Evolutionary conservation across 2,329 filamentous ascomycete species (phyloP).

Genomic region (Keithomyces neogunnii): DNA sequence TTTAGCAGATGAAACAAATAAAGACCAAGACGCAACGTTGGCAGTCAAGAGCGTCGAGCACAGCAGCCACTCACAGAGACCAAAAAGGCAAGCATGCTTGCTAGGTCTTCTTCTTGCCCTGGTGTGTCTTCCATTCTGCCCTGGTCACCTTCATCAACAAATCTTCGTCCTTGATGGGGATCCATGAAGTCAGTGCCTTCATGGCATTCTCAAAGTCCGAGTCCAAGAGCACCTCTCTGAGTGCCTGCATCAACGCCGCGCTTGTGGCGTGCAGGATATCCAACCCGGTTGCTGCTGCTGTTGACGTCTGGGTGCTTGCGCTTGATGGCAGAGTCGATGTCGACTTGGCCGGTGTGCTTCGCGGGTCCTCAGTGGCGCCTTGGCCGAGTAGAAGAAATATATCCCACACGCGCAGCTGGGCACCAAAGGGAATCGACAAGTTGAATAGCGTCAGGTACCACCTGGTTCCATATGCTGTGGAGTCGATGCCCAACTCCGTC

Average conservation of each 20-base stretch:
- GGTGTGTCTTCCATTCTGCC: slow-evolving; percentile 71
- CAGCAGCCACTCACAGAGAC: slow-evolving; percentile 11
- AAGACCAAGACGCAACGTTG: not conserved
- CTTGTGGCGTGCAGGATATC: slow-evolving; percentile 86
- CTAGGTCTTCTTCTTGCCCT: slow-evolving; percentile 36
- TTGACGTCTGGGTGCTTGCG: slow-evolving; percentile 2
- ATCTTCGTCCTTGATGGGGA: slow-evolving; percentile 90
- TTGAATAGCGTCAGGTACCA: slow-evolving; percentile 99
- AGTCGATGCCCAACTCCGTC: slow-evolving; percentile 70
- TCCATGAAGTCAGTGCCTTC: slow-evolving; percentile 91
- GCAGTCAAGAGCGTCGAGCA: slow-evolving; percentile 7
- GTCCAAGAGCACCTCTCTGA: slow-evolving; percentile 78
- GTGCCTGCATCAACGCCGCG: slow-evolving; percentile 83
- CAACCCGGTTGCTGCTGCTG: slow-evolving; percentile 41
- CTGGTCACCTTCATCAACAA: slow-evolving; percentile 83
- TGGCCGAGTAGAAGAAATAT: slow-evolving; percentile 86
- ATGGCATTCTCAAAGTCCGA: slow-evolving; percentile 97
- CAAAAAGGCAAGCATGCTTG: slow-evolving; percentile 17
- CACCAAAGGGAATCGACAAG: slow-evolving; percentile 87
- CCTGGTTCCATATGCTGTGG: slow-evolving; percentile 88
- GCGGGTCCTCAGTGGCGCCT: not conserved
- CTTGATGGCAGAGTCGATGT: not conserved
- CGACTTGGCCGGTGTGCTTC: not conserved
- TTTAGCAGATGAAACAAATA: slow-evolving; percentile 9
- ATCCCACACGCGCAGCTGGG: slow-evolving; percentile 94